These are phyloP conservation scores for Rhynchosporium agropyri DNA, from an alignment of 2,329 filamentous ascomycete species.

Conservation along the genomic window DNA sequence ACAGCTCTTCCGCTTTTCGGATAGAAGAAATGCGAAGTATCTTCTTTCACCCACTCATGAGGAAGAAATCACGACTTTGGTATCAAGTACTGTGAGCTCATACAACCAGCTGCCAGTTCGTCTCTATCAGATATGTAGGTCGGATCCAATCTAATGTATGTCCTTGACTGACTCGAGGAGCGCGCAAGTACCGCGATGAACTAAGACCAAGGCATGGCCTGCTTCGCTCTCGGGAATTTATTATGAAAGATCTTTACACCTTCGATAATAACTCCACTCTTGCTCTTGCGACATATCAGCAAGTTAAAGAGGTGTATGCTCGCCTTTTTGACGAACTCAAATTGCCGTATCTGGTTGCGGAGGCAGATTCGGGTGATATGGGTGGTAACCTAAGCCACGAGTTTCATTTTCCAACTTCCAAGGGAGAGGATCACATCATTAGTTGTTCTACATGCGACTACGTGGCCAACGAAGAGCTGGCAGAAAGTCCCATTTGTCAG, in stretches of 20 bases:
- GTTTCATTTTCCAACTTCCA: slow-evolving; percentile 79
- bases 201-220: slow-evolving; percentile 84
- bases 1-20: slow-evolving; percentile 77
- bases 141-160: not conserved
- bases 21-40: slow-evolving; percentile 74
- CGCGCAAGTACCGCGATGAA: slow-evolving; percentile 94
- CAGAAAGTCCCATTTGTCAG: slow-evolving; percentile 42
- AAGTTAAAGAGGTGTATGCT: slow-evolving; percentile 73
- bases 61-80: slow-evolving; percentile 88
- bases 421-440: slow-evolving; percentile 85
- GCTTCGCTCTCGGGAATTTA: slow-evolving; percentile 84
- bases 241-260: slow-evolving; percentile 98
- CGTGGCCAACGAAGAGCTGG: slow-evolving; percentile 87
- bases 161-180: slow-evolving; percentile 45
- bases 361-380: slow-evolving; percentile 95
- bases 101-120: slow-evolving; percentile 85
- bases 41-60: slow-evolving; percentile 93
- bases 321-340: slow-evolving; percentile 81
- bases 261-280: slow-evolving; percentile 72
- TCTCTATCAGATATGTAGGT: slow-evolving; percentile 84
- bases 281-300: slow-evolving; percentile 79
- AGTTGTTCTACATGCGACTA: slow-evolving; percentile 74
- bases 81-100: slow-evolving; percentile 72
- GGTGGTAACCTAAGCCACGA: slow-evolving; percentile 92
- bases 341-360: slow-evolving; percentile 80